Percentiles rank a stretch among this genome's conserved stretches.
Conservation (phyloP, 176 grass and related monocot genomes). For the Lolium multiflorum region DNA sequence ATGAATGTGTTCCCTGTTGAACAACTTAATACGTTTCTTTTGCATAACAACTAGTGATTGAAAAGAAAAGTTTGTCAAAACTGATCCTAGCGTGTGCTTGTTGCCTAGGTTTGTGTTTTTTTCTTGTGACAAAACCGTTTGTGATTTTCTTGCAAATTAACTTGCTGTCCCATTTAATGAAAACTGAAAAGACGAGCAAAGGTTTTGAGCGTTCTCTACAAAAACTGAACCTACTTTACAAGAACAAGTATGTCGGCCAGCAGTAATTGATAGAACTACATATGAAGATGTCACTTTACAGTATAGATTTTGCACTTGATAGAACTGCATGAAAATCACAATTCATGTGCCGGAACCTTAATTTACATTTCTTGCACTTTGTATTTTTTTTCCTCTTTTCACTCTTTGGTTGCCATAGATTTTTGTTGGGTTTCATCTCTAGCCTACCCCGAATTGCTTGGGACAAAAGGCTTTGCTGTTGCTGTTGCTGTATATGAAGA, state of each 20-base stretch:
- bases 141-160: not conserved
- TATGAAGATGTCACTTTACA: slow-evolving; percentile 5
- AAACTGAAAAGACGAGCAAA: not conserved
- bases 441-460: too few relatives aligned
- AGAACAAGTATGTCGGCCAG: slow-evolving; percentile 15
- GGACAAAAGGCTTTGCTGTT: slow-evolving; percentile 9
- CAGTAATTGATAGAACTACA: slow-evolving; percentile 9
- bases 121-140: not conserved
- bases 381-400: too few relatives aligned
- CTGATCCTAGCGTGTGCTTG: not conserved
- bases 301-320: slow-evolving; percentile 46
- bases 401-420: too few relatives aligned
- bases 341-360: too few relatives aligned
- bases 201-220: not conserved
- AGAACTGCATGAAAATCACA: slow-evolving; percentile 31
- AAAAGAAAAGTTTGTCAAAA: not conserved
- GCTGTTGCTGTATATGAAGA: slow-evolving; percentile 35
- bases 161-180: not conserved
- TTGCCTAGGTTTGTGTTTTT: not conserved
- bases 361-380: too few relatives aligned
- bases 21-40: not conserved
- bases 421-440: too few relatives aligned
- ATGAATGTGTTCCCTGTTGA: slow-evolving; percentile 1
- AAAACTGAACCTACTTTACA: slow-evolving; percentile 18
- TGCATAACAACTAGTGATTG: not conserved